phyloP scores from a whole-genome alignment of 2,329 filamentous ascomycete species.

The Albophoma yamanashiensis region DNA sequence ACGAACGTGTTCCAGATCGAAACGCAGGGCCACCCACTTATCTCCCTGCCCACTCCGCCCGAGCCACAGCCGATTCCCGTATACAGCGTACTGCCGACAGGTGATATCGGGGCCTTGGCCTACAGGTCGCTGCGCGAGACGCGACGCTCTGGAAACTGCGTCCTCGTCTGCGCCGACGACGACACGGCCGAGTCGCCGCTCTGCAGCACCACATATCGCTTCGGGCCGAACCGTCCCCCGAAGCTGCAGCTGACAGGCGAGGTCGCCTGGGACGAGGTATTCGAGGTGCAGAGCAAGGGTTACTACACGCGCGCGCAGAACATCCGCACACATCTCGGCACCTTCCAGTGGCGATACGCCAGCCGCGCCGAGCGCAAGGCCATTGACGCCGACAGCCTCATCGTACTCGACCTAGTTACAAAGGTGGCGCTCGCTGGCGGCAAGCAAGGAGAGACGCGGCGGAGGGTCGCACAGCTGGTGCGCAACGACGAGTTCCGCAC shows the following conservation, averaged over 20 bases:
- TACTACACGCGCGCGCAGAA: slow-evolving; percentile 33
- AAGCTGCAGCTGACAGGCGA: slow-evolving; percentile 21
- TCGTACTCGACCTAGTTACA: slow-evolving; percentile 41
- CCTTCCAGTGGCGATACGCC: slow-evolving; percentile 46
- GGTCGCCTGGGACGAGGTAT: slow-evolving; percentile 11
- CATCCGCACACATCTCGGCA: slow-evolving; percentile 37
- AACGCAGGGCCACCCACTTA: slow-evolving; percentile 28
- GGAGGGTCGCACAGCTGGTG: slow-evolving; percentile 30
- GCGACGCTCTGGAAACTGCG: slow-evolving; percentile 34
- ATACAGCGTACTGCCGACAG: slow-evolving; percentile 27
- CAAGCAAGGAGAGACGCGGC: slow-evolving; percentile 17
- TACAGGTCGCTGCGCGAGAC: slow-evolving; percentile 41
- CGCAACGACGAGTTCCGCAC: slow-evolving; percentile 28
- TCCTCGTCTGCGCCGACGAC: slow-evolving; percentile 32
- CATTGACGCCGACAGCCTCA: slow-evolving; percentile 26
- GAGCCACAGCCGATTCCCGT: slow-evolving; percentile 29
- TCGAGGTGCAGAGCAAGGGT: slow-evolving; percentile 20
- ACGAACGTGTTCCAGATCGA: slow-evolving; percentile 38
- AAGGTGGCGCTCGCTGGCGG: slow-evolving; percentile 16
- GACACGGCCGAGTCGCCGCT: slow-evolving; percentile 23
- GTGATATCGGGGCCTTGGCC: slow-evolving; percentile 25
- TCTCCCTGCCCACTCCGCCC: slow-evolving; percentile 30
- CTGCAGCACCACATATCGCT: slow-evolving; percentile 45
- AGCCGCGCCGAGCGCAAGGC: slow-evolving; percentile 32
- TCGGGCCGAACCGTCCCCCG: slow-evolving; percentile 42